These are phyloP conservation scores for Arthroderma uncinatum DNA, from an alignment of 2,329 filamentous ascomycete species.

Conservation along the genomic window DNA sequence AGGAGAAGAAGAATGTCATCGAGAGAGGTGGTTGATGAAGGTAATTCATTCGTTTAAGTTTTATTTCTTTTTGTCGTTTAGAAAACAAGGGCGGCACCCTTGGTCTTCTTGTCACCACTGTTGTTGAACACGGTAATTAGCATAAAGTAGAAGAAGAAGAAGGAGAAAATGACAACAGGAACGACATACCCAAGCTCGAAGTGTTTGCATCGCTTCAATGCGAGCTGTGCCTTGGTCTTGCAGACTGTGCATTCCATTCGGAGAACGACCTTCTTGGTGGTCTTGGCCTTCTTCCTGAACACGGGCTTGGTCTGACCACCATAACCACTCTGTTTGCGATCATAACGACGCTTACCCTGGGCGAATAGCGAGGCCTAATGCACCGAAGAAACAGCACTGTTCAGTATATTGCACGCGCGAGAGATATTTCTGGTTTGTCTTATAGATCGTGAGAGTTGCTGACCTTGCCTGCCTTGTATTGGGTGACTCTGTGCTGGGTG, in stretches of 20 bases:
- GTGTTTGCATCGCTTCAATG: constrained; percentile 99
- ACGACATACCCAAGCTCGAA: constrained; percentile 90
- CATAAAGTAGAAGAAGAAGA: background rate
- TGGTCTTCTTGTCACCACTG: constrained; percentile 99
- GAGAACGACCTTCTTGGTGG: constrained; percentile 99
- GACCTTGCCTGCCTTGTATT: constrained; percentile 95
- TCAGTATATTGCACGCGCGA: constrained; percentile 1
- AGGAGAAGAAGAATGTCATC: background rate
- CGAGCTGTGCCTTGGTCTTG: constrained; percentile 97
- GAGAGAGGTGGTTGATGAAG: background rate
- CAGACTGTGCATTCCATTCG: constrained; percentile 93
- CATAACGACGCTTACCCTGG: constrained; percentile 99
- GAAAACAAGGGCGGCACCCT: constrained; percentile 99
- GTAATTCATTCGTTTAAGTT: constrained; percentile 3
- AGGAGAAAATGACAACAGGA: background rate
- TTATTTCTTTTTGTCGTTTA: constrained; percentile 47
- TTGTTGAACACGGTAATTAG: constrained; percentile 20
- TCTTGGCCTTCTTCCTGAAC: constrained; percentile 99
- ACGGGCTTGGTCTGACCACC: constrained; percentile 99
- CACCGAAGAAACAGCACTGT: background rate
- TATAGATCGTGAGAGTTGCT: constrained; percentile 20
- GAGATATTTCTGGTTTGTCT: background rate
- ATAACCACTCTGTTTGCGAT: constrained; percentile 98
- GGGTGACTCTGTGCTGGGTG: constrained; percentile 85
- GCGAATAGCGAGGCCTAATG: constrained; percentile 75